phyloP scores from a whole-genome alignment of 306 rosid genomes.

The Canavalia gladiata region DNA sequence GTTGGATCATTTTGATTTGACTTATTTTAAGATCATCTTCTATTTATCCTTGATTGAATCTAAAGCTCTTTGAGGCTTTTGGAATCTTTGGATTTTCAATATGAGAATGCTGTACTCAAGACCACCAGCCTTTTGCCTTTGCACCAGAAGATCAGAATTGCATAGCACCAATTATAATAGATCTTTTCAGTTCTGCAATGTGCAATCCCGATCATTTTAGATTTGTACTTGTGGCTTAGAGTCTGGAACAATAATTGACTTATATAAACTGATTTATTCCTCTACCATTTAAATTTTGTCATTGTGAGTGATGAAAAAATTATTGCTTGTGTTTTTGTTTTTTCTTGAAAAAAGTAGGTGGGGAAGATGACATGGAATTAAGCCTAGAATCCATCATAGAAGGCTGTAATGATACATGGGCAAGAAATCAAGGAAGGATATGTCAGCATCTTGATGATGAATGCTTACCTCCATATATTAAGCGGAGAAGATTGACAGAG shows the following conservation, averaged over 20 bases:
- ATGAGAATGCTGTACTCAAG: not conserved
- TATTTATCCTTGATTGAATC: slow-evolving; percentile 15
- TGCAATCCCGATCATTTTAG: slow-evolving; percentile 11
- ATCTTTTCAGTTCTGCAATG: slow-evolving; percentile 1
- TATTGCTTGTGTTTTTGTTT: slow-evolving; percentile 22
- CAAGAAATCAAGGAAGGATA: slow-evolving; percentile 51
- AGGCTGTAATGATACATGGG: slow-evolving; percentile 65
- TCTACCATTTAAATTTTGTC: not conserved
- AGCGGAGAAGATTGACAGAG: slow-evolving; percentile 68
- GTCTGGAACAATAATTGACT: not conserved
- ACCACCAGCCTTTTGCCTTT: not conserved
- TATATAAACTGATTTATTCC: not conserved
- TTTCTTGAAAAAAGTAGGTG: slow-evolving; percentile 56
- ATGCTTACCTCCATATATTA: slow-evolving; percentile 44
- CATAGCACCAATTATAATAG: not conserved
- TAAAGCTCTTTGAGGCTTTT: slow-evolving; percentile 17
- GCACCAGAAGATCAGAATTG: not conserved
- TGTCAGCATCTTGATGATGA: slow-evolving; percentile 51
- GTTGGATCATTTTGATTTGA: not conserved
- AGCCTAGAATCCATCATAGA: slow-evolving; percentile 71
- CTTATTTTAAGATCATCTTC: not conserved
- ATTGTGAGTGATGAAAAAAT: slow-evolving; percentile 10
- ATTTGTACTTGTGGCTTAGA: slow-evolving; percentile 2
- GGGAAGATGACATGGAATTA: slow-evolving; percentile 63
- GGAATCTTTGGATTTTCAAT: not conserved